These are phyloP conservation scores for Abelmoschus esculentus DNA, from an alignment of 345 rosid genomes.

Conservation along the genomic window DNA sequence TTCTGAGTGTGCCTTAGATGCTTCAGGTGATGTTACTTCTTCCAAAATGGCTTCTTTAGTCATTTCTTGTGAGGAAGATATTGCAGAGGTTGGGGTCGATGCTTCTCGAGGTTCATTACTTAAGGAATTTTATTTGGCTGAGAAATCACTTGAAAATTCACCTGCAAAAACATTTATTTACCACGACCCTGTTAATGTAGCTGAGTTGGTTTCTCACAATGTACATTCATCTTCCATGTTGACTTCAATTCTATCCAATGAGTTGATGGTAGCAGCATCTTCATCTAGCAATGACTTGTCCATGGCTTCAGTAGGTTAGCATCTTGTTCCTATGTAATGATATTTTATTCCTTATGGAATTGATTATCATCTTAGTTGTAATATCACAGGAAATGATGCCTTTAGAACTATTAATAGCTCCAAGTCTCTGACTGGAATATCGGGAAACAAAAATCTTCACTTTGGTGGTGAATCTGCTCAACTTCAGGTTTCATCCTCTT, in stretches of 20 bases:
- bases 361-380: constrained; percentile 2
- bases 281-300: constrained; percentile 23
- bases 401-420: not conserved
- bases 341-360: not conserved
- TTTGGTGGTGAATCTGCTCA: constrained; percentile 12
- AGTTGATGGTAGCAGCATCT: constrained; percentile 5
- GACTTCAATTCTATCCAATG: constrained; percentile 1
- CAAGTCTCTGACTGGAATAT: not conserved
- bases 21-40: constrained; percentile 8
- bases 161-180: constrained; percentile 2
- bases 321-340: constrained; percentile 8
- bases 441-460: not conserved
- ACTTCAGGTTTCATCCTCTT: constrained; percentile 1
- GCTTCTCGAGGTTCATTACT: constrained; percentile 14
- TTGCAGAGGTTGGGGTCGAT: constrained; percentile 13
- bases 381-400: constrained; percentile 8
- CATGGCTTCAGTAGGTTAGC: constrained; percentile 31
- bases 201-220: constrained; percentile 5
- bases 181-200: constrained; percentile 2
- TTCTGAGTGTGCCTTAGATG: constrained; percentile 8
- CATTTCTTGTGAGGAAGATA: constrained; percentile 3
- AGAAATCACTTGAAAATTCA: constrained; percentile 14
- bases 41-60: not conserved
- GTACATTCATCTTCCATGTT: constrained; percentile 2
- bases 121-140: not conserved